Conservation (phyloP, 1,284 basidiomycete species). For the Ceratobasidium papillatum region DNA sequence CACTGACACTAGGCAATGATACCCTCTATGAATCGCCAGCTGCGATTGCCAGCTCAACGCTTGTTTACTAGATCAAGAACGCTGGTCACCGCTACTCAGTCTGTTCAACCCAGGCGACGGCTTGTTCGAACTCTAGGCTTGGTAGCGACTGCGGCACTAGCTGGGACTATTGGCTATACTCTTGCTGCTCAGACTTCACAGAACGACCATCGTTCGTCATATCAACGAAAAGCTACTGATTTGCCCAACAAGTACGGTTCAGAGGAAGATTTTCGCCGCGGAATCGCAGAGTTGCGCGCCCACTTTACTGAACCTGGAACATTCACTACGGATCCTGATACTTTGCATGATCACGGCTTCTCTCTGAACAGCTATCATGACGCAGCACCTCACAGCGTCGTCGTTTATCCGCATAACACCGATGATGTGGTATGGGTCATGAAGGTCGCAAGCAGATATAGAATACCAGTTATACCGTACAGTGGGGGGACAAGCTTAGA, state of each 20-base stretch:
- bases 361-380: slow-evolving; percentile 43
- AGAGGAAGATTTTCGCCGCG: slow-evolving; percentile 43
- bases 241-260: slow-evolving; percentile 43
- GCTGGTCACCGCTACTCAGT: not conserved
- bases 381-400: slow-evolving; percentile 61
- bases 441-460: slow-evolving; percentile 68
- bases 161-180: slow-evolving; percentile 36
- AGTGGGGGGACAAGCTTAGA: slow-evolving; percentile 75
- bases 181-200: slow-evolving; percentile 11
- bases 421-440: slow-evolving; percentile 76
- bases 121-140: slow-evolving; percentile 30
- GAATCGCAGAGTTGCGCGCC: slow-evolving; percentile 41
- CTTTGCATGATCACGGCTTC: slow-evolving; percentile 44
- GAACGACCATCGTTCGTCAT: slow-evolving; percentile 30
- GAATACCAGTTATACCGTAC: slow-evolving; percentile 76
- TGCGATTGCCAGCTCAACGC: slow-evolving; percentile 7
- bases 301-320: slow-evolving; percentile 36
- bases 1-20: slow-evolving; percentile 15
- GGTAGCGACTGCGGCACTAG: slow-evolving; percentile 21
- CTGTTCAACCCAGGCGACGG: slow-evolving; percentile 29
- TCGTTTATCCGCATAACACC: slow-evolving; percentile 55
- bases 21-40: slow-evolving; percentile 16
- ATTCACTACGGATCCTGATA: slow-evolving; percentile 41
- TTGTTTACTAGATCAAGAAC: not conserved
- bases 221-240: slow-evolving; percentile 17